These are phyloP conservation scores for Lactifluus subvellereus DNA, from an alignment of 768 basidiomycete genomes.

Conservation along the genomic window DNA sequence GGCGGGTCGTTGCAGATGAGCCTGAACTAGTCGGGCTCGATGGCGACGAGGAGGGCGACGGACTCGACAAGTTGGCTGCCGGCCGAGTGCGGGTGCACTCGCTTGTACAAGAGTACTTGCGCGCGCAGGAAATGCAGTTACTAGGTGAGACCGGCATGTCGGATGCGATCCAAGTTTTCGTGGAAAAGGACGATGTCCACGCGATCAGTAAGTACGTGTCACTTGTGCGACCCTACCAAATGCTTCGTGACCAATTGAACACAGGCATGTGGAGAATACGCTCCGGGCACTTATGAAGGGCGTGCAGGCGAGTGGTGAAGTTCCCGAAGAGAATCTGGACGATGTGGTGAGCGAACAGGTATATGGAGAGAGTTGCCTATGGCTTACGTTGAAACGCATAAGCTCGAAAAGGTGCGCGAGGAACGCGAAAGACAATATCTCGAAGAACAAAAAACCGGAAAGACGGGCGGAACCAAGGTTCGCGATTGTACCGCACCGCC, in stretches of 20 bases:
- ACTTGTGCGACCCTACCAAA: neutral
- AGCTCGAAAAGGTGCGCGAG: constrained; percentile 70
- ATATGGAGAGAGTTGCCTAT: neutral
- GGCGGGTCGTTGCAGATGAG: constrained; percentile 64
- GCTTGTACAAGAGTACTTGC: constrained; percentile 86
- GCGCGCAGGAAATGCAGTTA: constrained; percentile 89
- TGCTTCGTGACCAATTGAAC: neutral
- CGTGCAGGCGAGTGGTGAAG: constrained; percentile 56
- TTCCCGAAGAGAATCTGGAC: constrained; percentile 71
- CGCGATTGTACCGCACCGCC: neutral
- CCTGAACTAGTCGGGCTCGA: constrained; percentile 59
- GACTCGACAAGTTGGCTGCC: constrained; percentile 35
- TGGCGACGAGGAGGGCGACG: constrained; percentile 31
- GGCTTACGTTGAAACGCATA: neutral
- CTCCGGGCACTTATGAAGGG: constrained; percentile 61
- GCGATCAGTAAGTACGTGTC: constrained; percentile 78
- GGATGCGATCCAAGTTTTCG: constrained; percentile 90
- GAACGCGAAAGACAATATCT: constrained; percentile 58
- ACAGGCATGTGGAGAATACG: constrained; percentile 59
- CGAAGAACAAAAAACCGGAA: constrained; percentile 39
- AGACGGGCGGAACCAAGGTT: constrained; percentile 3
- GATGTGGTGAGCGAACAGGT: constrained; percentile 48
- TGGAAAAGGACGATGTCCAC: constrained; percentile 95
- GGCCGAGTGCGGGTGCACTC: constrained; percentile 80
- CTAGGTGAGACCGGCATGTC: constrained; percentile 87